Conservation (phyloP, 2,329 filamentous ascomycete genomes). For the Phyllosticta citriasiana region DNA sequence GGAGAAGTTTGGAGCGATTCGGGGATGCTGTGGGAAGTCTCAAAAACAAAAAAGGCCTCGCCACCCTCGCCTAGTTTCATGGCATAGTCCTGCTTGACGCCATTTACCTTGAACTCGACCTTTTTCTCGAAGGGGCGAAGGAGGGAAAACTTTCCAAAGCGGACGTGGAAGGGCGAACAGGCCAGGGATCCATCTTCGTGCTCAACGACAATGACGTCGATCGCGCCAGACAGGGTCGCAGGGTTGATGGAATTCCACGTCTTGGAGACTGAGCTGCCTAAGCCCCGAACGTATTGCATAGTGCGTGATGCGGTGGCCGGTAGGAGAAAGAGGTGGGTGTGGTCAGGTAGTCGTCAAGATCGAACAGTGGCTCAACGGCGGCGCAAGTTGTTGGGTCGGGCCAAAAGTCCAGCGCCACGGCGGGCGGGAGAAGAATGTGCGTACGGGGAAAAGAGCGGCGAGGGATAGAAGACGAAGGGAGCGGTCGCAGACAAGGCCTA, state of each 20-base stretch:
- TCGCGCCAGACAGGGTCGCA: slow-evolving; percentile 90
- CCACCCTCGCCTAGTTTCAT: slow-evolving; percentile 98
- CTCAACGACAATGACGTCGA: slow-evolving; percentile 97
- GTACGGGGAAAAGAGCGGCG: neutral
- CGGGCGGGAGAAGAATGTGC: neutral
- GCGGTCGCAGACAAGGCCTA: neutral
- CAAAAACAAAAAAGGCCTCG: slow-evolving; percentile 98
- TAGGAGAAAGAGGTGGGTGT: neutral
- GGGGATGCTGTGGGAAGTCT: slow-evolving; percentile 87
- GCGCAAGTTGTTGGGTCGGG: slow-evolving; percentile 8
- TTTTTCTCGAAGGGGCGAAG: slow-evolving; percentile 95
- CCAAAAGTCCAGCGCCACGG: slow-evolving; percentile 1
- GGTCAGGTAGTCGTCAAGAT: neutral
- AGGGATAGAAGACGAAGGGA: neutral
- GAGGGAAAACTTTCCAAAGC: slow-evolving; percentile 96
- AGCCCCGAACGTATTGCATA: slow-evolving; percentile 97
- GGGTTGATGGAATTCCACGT: slow-evolving; percentile 99
- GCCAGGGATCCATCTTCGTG: slow-evolving; percentile 82
- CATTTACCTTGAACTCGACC: slow-evolving; percentile 96
- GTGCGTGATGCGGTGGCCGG: slow-evolving; percentile 47
- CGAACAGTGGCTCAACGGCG: slow-evolving; percentile 3
- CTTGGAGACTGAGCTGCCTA: slow-evolving; percentile 92
- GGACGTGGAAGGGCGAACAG: slow-evolving; percentile 96
- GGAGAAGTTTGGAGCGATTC: slow-evolving; percentile 90
- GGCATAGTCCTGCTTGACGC: slow-evolving; percentile 78